Base-by-base conservation (phyloP, 305 asterid genomes). In the Solanum chacoense region DNA sequence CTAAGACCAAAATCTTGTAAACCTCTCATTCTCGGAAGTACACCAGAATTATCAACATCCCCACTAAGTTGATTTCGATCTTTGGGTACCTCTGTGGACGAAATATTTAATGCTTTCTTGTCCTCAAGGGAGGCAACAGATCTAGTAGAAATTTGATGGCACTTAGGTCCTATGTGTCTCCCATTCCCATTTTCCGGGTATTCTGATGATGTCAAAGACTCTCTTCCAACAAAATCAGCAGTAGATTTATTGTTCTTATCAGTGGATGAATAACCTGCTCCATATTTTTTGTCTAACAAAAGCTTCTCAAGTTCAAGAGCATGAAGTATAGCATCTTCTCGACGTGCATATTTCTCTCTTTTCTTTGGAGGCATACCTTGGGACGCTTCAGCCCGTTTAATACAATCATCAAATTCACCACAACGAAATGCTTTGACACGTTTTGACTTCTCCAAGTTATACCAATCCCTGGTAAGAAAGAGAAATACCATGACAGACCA, bases 321-420 rank as follows among this genome's bases (percentile, higher is more conserved):
- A 94, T 97, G 99, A 91, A 97, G 92, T 89, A 97, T 97, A 13
- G 99, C 99, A 94, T 97, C 98, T 93, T 97, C 99, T 31, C 98
- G 92, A 79, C 98, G 98, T 12, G 99, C 99, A 92, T 97, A 97
- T 92, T 97, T 97, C 93, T 96, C 99, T 93, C 99, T 94, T 91
- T 96, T 97, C 94, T 96, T 97, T 34, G 98, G 98, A 91, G 98
- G 98, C 97, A 96, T 94, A 35, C 97, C 98, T 90, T 92, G 96
- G 84, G 97, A 89, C 87, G 98, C 98, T 93, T 96, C 98, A 88
- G 98, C 99, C 91, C 95, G 94, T 91, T 95, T 97, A 91, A 97
- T 97, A 93, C 99, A 96, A 90, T 94, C 98, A 91, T 95, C 95
- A 92, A 96, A 97, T 88, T 95, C 98, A 35, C 98, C 99, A 92